Evolutionary conservation across 148 eudicot genomes (phyloP), one percentile per base, ranked within the genome.

Genomic region (Tetragonia tetragonoides): DNA sequence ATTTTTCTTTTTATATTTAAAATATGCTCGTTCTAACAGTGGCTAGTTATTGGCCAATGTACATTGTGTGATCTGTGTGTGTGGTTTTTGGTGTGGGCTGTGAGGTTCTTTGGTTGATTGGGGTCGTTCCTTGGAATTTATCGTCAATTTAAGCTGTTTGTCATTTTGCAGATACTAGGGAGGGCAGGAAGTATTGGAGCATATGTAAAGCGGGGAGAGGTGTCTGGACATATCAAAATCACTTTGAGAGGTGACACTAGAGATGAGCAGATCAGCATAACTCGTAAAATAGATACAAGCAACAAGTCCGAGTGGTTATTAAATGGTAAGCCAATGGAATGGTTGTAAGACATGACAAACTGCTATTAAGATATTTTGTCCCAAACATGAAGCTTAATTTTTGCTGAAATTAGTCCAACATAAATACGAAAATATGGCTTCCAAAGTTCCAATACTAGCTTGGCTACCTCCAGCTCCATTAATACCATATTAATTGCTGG

Each of bases 301-400:
- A 95, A 92, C 83, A 95, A 92, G 82, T 92, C 99, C 1, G 99
- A 95, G 86, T 95, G 99, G 99, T 47, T 86, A 14, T 81, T 85
- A 44, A 88, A 95, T 81, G 99, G 98, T 92, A 83, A 66, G 79
- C 34, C 34, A 40, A 21, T 63, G 21, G 14, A 40, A 21, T 63
- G 39, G 14, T 39, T 59, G 28, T 18, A n/a, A 39, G 49, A 41
- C 28, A 21, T 53, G 40, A 47, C 4, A 21, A 38, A 66, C 34
- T 28, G 3, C 17, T 21, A n/a, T 60, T 72, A 17, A 20, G 57
- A 49, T 38, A 34, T 12, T 57, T 28, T 24, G 74, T 15, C 56
- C 42, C n/a, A 60, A 4, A 21, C 73, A 10, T 51, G 59, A 61
- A 46, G 41, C 60, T 63, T 62, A 2, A 20, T 6, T 41, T 62